phyloP scores from a whole-genome alignment of 768 basidiomycete genomes.

The Termitomyces sp. region DNA sequence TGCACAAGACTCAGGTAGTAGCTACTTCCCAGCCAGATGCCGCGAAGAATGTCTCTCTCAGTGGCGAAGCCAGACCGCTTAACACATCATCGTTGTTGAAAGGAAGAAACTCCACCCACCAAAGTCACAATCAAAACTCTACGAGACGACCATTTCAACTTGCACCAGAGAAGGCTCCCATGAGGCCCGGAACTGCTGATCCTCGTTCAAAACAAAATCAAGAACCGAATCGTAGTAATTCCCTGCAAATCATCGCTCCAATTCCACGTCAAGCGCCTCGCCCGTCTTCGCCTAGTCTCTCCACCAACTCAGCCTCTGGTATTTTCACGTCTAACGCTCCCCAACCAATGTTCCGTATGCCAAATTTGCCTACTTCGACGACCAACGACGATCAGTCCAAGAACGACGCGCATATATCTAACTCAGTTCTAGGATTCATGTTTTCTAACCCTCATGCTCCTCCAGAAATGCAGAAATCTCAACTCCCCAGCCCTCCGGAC shows the following conservation, averaged over 20 bases:
- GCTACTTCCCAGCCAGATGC: neutral
- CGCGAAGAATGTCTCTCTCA: neutral
- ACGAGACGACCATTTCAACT: constrained; percentile 4
- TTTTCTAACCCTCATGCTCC: constrained; percentile 8
- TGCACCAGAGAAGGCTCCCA: neutral
- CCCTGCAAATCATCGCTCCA: constrained; percentile 18
- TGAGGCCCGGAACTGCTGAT: constrained; percentile 25
- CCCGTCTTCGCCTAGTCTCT: constrained; percentile 12
- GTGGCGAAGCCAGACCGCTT: constrained; percentile 6
- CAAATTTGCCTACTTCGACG: constrained; percentile 7
- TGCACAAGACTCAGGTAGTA: neutral
- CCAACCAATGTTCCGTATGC: constrained; percentile 8
- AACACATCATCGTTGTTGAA: constrained; percentile 13
- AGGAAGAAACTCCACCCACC: neutral
- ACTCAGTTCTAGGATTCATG: constrained; percentile 9
- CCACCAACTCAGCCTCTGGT: constrained; percentile 12
- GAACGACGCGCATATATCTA: constrained; percentile 18
- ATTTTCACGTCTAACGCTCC: constrained; percentile 16
- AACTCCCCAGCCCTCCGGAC: constrained; percentile 14
- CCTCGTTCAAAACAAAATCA: constrained; percentile 12
- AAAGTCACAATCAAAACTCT: neutral
- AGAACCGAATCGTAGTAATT: constrained; percentile 1
- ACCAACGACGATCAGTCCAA: neutral
- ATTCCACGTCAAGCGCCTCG: constrained; percentile 17
- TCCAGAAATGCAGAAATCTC: neutral